phyloP scores from a whole-genome alignment of 768 basidiomycete species.

The Podaxis pistillaris region DNA sequence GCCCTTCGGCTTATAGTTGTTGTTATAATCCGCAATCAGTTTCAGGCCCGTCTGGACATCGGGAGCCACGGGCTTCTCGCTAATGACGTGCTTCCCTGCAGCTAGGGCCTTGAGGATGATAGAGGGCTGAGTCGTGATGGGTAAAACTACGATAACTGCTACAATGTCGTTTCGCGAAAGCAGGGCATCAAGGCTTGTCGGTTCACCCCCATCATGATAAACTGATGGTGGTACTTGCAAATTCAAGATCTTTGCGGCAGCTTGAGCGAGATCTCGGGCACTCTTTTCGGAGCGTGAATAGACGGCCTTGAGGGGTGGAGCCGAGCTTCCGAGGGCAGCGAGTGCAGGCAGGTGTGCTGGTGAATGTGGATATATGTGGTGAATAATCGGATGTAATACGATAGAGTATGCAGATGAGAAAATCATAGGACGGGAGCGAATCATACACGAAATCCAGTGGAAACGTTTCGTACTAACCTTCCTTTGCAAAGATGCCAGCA shows the following conservation, averaged over 20 bases:
- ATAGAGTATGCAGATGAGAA: conserved; percentile 18
- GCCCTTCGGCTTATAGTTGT: conserved; percentile 61
- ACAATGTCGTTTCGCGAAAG: conserved; percentile 67
- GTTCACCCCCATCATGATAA: conserved; percentile 54
- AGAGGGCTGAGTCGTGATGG: conserved; percentile 71
- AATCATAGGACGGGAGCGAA: conserved; percentile 6
- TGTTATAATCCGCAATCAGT: conserved; percentile 67
- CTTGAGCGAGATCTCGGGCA: conserved; percentile 49
- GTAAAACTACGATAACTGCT: conserved; percentile 74
- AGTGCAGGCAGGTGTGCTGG: conserved; percentile 81
- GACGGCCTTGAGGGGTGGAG: conserved; percentile 56
- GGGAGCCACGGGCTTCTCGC: conserved; percentile 84
- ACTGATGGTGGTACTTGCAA: conserved; percentile 41
- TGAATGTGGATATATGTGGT: conserved; percentile 21
- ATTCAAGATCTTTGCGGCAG: conserved; percentile 40
- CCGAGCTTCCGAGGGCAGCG: conserved; percentile 44
- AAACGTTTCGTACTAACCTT: conserved; percentile 45
- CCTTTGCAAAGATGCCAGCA: conserved; percentile 75
- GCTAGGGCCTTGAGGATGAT: conserved; percentile 61
- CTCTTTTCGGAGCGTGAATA: conserved; percentile 77
- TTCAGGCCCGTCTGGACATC: conserved; percentile 62
- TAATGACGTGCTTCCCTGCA: conserved; percentile 85
- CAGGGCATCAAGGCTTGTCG: conserved; percentile 54
- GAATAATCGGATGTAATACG: conserved; percentile 23
- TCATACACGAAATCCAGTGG: not conserved